Base-by-base conservation (phyloP, 306 rosid species). In the Crotalaria pallida region DNA sequence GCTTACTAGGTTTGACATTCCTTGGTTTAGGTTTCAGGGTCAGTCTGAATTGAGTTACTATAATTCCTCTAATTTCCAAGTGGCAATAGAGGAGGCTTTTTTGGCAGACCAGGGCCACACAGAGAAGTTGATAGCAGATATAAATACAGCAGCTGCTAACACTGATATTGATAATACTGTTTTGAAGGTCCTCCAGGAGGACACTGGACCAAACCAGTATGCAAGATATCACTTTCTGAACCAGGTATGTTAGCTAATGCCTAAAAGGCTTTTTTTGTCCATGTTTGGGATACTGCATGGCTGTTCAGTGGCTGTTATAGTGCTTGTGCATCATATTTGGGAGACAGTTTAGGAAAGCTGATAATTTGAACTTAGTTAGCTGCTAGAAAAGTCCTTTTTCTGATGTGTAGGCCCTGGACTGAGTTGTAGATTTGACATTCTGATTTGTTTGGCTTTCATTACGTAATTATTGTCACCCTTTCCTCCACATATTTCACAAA, bases 41-140 rank as follows among this genome's bases (percentile, higher is more conserved):
- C 99, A 91, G 82, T 52, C 82, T 27, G 93, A 86, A 75, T 64
- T 89, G 83, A 83, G 83, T 65, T 76, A 26, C 75, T 85, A 85
- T 81, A 81, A 71, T 57, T 81, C 89, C 19, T 80, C 79, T 67
- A 93, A 89, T 38, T 89, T 91, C 76, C 91, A 86, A 84, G 84
- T 81, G 87, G 97, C 99, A 48, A 72, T 89, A 62, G 99, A 95
- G 82, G 99, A 95, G 79, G 99, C 96, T 22, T 88, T 91, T 83
- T 81, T 95, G 86, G 97, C 94, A 33, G 99, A 95, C 58, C 87
- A 83, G 74, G 99, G 99, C 18, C 91, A 80, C 83, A 86, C 89
- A 0, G 99, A 95, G 92, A 95, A 86, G 87, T 79, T 95, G 89
- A 75, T 84, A 29, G 86, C 88, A 11, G 99, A 95, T 82, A 95